Evolutionary conservation across 2,329 filamentous ascomycete genomes (phyloP).

Genomic region (Periconia sp.): DNA sequence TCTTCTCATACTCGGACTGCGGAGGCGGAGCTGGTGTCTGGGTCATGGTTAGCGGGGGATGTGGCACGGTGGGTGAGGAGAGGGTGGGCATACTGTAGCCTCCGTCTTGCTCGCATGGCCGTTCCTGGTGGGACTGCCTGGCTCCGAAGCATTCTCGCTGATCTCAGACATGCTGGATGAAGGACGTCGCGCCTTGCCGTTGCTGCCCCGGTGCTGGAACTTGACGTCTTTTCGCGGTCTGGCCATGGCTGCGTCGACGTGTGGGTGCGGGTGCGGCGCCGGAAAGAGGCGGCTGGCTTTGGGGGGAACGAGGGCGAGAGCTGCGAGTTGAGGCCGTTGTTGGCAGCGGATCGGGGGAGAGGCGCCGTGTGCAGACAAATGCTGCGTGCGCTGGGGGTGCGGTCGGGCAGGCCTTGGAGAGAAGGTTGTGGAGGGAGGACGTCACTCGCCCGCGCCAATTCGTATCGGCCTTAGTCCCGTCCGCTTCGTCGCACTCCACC

Average conservation of each 20-base stretch:
- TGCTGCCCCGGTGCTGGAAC: conserved; percentile 61
- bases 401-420: conserved; percentile 10
- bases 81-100: conserved; percentile 10
- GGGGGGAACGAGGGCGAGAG: too few relatives aligned
- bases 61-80: conserved; percentile 4
- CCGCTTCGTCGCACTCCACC: too few relatives aligned
- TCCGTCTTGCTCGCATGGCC: conserved; percentile 34
- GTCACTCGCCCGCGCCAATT: conserved; percentile 3
- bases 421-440: conserved; percentile 1
- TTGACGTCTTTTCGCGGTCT: conserved; percentile 64
- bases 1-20: conserved; percentile 89
- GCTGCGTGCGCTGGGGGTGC: conserved; percentile 3
- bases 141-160: conserved; percentile 64
- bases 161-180: conserved; percentile 75
- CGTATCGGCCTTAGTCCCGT: too few relatives aligned
- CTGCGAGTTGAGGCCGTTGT: too few relatives aligned
- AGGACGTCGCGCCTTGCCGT: conserved; percentile 61
- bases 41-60: conserved; percentile 24
- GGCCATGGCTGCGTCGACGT: conserved; percentile 36
- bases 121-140: conserved; percentile 56
- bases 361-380: background rate
- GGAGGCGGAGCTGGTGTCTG: conserved; percentile 46
- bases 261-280: too few relatives aligned
- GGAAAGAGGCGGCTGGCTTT: too few relatives aligned
- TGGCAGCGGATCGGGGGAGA: conserved; percentile 3